Percentiles rank a stretch among this genome's conserved stretches.
Conservation (phyloP, 2,329 filamentous ascomycete genomes). For the Paraphaeosphaeria sporulosa region DNA sequence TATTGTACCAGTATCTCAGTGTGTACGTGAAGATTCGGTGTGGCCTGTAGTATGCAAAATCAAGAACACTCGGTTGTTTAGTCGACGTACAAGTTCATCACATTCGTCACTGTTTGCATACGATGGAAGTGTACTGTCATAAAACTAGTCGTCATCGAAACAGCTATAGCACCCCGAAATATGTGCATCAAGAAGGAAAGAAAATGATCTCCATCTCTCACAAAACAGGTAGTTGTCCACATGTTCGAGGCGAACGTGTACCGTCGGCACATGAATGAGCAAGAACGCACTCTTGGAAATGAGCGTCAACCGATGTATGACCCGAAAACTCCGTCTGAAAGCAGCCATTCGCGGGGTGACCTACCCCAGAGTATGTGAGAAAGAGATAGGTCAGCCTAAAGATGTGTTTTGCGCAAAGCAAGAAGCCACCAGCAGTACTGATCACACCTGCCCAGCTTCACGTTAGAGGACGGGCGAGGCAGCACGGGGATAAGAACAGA, state of each 20-base stretch:
- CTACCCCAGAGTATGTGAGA: neutral
- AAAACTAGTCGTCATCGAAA: slow-evolving; percentile 20
- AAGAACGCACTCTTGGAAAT: slow-evolving; percentile 9
- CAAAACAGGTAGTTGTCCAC: neutral
- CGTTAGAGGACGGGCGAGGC: neutral
- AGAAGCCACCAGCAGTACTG: slow-evolving; percentile 13
- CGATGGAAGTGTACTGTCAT: slow-evolving; percentile 12
- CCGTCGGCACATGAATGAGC: neutral
- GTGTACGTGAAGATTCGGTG: neutral
- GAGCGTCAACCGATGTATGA: slow-evolving; percentile 6
- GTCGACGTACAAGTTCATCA: neutral
- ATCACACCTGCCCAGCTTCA: slow-evolving; percentile 14
- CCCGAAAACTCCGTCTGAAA: neutral
- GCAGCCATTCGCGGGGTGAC: neutral
- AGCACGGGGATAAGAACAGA: neutral
- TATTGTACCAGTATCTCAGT: too few relatives aligned
- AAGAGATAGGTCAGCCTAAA: neutral
- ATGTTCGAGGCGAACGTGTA: slow-evolving; percentile 1
- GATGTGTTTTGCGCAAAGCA: slow-evolving; percentile 16
- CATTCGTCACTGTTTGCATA: neutral
- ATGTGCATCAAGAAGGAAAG: slow-evolving; percentile 26
- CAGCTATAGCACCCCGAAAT: slow-evolving; percentile 12
- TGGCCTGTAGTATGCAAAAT: neutral
- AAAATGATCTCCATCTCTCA: slow-evolving; percentile 17
- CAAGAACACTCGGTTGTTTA: neutral